A percentile compares a stretch with the other conserved stretches of the same genome.
Evolutionary conservation across 805 yeast species (phyloP).

Genomic region (Starmerella apis): DNA sequence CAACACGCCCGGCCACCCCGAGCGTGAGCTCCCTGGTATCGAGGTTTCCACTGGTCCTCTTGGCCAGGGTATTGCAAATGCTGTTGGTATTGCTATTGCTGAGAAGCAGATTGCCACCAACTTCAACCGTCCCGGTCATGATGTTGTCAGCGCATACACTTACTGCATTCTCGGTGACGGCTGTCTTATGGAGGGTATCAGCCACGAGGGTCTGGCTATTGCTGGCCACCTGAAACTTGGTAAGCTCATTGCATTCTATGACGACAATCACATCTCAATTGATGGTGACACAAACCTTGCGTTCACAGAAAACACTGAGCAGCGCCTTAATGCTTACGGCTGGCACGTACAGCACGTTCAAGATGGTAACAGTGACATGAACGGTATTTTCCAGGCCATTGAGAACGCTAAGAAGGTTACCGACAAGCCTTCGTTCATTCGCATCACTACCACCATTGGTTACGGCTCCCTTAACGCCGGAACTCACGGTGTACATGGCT

Average conservation of each 20-base stretch:
- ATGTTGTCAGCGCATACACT: constrained; percentile 63
- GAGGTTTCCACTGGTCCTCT: constrained; percentile 98
- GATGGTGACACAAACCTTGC: constrained; percentile 86
- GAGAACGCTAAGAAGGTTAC: constrained; percentile 66
- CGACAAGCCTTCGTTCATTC: constrained; percentile 82
- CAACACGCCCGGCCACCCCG: constrained; percentile 97
- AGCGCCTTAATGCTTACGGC: constrained; percentile 83
- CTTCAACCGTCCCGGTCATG: constrained; percentile 77
- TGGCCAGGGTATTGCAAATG: constrained; percentile 95
- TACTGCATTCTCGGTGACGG: constrained; percentile 90
- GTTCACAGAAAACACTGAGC: constrained; percentile 83
- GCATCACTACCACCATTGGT: constrained; percentile 86
- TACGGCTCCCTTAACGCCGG: constrained; percentile 80
- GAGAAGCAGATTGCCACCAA: constrained; percentile 85
- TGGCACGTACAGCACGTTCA: constrained; percentile 76
- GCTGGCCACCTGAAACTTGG: constrained; percentile 94
- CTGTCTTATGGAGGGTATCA: constrained; percentile 95
- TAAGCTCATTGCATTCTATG: constrained; percentile 90
- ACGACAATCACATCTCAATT: constrained; percentile 92
- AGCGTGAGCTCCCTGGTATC: constrained; percentile 77
- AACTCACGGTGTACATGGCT: constrained; percentile 88
- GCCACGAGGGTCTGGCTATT: constrained; percentile 84
- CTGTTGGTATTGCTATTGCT: constrained; percentile 94
- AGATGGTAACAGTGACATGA: constrained; percentile 72
- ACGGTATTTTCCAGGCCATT: constrained; percentile 61